These are phyloP conservation scores for Boletus subcaerulescens DNA, from an alignment of 768 basidiomycete species.

Conservation along the genomic window DNA sequence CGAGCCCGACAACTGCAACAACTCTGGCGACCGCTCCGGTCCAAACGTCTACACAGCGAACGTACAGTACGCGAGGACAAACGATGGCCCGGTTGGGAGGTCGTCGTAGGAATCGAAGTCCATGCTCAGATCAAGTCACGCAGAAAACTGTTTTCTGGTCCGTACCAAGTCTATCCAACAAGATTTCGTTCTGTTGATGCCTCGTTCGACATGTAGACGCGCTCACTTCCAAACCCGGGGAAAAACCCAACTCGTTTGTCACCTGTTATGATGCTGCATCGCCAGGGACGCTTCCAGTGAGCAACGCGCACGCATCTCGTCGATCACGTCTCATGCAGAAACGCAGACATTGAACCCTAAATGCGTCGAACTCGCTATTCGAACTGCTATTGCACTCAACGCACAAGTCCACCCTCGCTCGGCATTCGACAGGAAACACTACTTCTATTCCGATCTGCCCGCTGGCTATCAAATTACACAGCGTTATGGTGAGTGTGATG, in stretches of 20 bases:
- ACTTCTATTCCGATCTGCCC: conserved; percentile 94
- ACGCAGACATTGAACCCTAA: conserved; percentile 48
- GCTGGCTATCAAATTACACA: conserved; percentile 97
- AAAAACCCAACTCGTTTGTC: conserved; percentile 69
- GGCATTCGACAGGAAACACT: conserved; percentile 95
- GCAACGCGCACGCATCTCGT: conserved; percentile 22
- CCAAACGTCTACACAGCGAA: conserved; percentile 3
- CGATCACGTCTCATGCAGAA: background rate
- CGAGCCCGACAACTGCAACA: conserved; percentile 12
- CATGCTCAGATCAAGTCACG: conserved; percentile 92
- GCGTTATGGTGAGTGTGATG: conserved; percentile 64
- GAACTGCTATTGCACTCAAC: conserved; percentile 76
- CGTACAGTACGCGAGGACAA: conserved; percentile 17
- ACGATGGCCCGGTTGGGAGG: conserved; percentile 84
- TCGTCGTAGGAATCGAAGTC: conserved; percentile 91
- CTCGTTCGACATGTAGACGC: conserved; percentile 32
- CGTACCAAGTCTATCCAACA: conserved; percentile 13
- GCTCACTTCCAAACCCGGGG: conserved; percentile 42
- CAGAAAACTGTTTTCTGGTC: conserved; percentile 84
- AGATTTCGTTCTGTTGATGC: background rate
- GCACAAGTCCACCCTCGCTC: conserved; percentile 64
- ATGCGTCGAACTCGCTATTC: conserved; percentile 76
- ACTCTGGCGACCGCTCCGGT: conserved; percentile 6
- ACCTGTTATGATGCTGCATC: conserved; percentile 84
- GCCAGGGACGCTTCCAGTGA: conserved; percentile 89